Evolutionary conservation across 2,329 filamentous ascomycete genomes (phyloP), one percentile per base, ranked within the genome.

Genomic region (Cladophialophora bantiana): DNA sequence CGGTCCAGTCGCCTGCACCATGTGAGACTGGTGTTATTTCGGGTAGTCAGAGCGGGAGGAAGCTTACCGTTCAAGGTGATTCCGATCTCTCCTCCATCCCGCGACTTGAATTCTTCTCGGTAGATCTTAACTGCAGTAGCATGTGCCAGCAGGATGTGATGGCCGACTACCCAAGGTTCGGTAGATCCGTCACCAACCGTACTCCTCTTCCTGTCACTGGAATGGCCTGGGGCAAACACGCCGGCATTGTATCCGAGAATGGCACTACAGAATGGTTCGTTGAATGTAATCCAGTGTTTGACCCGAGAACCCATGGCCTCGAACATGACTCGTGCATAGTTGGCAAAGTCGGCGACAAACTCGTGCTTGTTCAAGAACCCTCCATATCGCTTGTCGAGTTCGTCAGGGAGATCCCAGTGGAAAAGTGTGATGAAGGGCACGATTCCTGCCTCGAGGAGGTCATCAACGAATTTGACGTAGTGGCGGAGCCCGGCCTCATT

Each of bases 241-340:
- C 93, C 93, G 50, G 86, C 87, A 75, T 85, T 90, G 80, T 94
- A 95, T 40, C 92, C 92, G 50, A 95, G 84, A 68, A 95, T 89
- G 60, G 90, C 88, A 70, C 88, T 91, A 80, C 92, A 96, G 88
- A 91, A 95, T 3, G 93, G 93, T 82, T 96, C 92, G 77, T 95
- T 95, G 81, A 94, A 93, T 32, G 92, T 95, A 78, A 94, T 92
- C 93, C 93, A 96, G 80, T 92, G 85, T 82, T 93, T 92, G 74
- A 93, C 92, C 78, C 89, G 90, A 62, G 88, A 86, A 57, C 85
- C 85, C 64, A 96, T 84, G 0, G 88, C 86, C 76, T 89, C 84
- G 81, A 93, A 96, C 74, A 92, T 83, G 55, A 92, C 83, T 68
- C 89, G 88, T 9, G 92, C 90, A 76, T 94, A 96, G 79, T 90